Evolutionary conservation across 306 rosid species (phyloP), one percentile per base, ranked within the genome.

Genomic region (Acacia crassicarpa): DNA sequence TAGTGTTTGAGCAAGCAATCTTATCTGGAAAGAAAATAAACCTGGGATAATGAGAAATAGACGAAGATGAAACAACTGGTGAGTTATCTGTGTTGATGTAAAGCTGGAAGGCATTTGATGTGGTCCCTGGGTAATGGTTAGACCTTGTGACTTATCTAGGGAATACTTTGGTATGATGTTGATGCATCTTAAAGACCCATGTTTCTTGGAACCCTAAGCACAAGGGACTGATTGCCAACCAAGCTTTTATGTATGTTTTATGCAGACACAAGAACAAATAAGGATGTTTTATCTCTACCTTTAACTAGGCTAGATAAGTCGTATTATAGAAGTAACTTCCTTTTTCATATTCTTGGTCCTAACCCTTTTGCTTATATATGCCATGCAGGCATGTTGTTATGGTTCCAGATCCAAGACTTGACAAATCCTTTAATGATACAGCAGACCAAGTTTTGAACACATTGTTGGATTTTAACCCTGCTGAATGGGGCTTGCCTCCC

Each of bases 361-460:
- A 71, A 72, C 51, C 33, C 19, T 43, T 73, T 35, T 56, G 51
- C 33, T 87, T 58, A 68, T 25, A 8, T 8, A 45, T 77, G 54
- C 19, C 41, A 38, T 86, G 67, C 91, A 93, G 99, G 99, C 88
- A 54, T 43, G 97, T 74, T 61, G 87, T 92, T 45, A 93, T 95
- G 99, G 94, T 95, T 76, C 98, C 99, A 32, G 98, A 95, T 89
- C 92, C 96, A 80, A 95, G 91, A 80, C 82, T 95, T 82, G 96
- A 95, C 84, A 90, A 80, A 80, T 95, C 92, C 61, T 87, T 78
- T 79, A 90, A 80, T 73, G 88, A 72, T 15, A 74, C 80, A 71
- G 98, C 98, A 17, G 95, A 93, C 79, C 98, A 91, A 83, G 93
- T 93, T 80, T 83, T 93, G 87, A 85, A 83, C 87, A 86, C 97